Conservation (phyloP, 768 basidiomycete genomes). For the Trametes meyenii region DNA sequence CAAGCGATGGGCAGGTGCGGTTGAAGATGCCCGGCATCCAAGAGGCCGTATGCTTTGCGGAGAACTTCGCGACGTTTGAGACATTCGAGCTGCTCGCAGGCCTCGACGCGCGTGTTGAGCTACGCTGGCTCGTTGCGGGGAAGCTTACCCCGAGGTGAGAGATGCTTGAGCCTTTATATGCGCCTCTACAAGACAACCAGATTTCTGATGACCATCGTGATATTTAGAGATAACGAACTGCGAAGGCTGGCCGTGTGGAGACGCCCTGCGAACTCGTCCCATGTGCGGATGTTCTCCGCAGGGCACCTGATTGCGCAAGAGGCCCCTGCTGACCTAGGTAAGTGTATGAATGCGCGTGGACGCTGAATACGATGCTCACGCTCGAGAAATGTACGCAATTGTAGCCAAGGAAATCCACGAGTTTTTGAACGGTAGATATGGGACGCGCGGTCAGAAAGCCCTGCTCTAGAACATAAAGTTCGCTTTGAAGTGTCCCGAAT, state of each 20-base stretch:
- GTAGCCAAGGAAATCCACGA: constrained; percentile 27
- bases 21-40: constrained; percentile 71
- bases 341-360: neutral
- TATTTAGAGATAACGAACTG: constrained; percentile 12
- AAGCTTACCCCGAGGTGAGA: constrained; percentile 40
- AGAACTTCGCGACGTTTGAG: constrained; percentile 39
- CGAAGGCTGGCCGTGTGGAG: constrained; percentile 34
- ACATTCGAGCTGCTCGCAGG: constrained; percentile 41
- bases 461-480: constrained; percentile 1
- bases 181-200: neutral
- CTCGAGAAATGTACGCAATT: neutral
- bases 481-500: too few species aligned
- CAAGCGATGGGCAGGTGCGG: constrained; percentile 43
- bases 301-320: constrained; percentile 41
- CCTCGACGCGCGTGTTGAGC: constrained; percentile 52
- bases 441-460: constrained; percentile 2
- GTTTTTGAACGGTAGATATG: constrained; percentile 27
- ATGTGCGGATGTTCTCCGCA: constrained; percentile 33
- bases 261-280: constrained; percentile 38
- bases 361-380: neutral
- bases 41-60: constrained; percentile 67
- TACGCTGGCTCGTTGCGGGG: constrained; percentile 62
- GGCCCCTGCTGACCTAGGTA: constrained; percentile 33
- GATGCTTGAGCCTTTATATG: neutral
- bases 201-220: too few species aligned